Base-by-base conservation (phyloP, 805 yeast species). In the Kodamaea leandrae region DNA sequence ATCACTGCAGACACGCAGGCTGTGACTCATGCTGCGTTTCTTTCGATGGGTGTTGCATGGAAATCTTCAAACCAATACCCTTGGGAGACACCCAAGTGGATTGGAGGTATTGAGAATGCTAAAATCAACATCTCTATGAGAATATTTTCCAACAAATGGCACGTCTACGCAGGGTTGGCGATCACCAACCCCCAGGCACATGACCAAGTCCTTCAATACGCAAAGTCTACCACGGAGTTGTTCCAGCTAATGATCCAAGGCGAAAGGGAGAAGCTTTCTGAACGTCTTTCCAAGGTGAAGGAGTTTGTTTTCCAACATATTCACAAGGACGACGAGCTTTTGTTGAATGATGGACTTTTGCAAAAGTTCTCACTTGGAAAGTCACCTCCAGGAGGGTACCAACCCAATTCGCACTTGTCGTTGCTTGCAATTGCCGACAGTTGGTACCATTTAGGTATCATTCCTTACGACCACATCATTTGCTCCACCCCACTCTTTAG, bases 1-100 rank as follows among this genome's bases (percentile, higher is more conserved):
- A 91, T 93, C 47, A 91, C 99, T 0, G 99, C 99, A 0, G 99
- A 93, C 60, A 93, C 98, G 2, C 99, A 93, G 61, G 98, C 98
- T 0, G 96, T 91, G 13, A 93, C 99, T 0, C 99, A 93, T 59
- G 97, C 97, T 9, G 98, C 97, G 0, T 93, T 93, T 56, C 68
- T 93, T 44, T 83, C 95, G 42, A 93, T 93, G 99, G 99, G 99
- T 4, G 80, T 82, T 6, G 98, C 98, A 5, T 93, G 99, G 99
- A 83, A 77, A 50, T 77, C 81, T 35, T 71, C 76, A 47, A 76
- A 82, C 54, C 83, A 85, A 58, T 93, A 88, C 58, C 99, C 99
- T 0, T 93, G 99, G 99, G 83, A 80, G 48, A 74, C 81, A 3
- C 77, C 83, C 1, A 78, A 83, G 55, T 89, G 96, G 91, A 66